Percentiles rank a stretch among this genome's conserved stretches.
Conservation (phyloP, 177 flowering plant genomes). For the Tripterygium wilfordii region DNA sequence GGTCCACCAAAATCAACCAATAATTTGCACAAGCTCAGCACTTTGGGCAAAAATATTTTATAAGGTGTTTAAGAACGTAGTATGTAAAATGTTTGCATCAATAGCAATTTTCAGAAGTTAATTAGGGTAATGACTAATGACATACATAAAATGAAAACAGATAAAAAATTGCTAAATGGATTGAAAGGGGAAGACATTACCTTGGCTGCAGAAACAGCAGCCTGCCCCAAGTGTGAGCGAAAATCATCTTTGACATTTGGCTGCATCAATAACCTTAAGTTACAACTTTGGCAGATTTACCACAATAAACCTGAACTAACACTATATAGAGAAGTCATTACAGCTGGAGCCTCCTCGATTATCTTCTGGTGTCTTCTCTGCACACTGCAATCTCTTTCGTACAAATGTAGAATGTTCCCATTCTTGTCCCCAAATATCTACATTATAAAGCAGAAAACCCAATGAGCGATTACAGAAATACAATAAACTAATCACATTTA, state of each 20-base stretch:
- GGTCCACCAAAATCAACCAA: too few relatives aligned
- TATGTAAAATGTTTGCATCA: background rate
- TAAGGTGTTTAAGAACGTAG: too few relatives aligned
- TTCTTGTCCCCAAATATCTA: slow-evolving; percentile 94
- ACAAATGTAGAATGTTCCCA: slow-evolving; percentile 75
- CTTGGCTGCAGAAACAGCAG: slow-evolving; percentile 99
- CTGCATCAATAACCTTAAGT: slow-evolving; percentile 49
- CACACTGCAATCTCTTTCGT: slow-evolving; percentile 98
- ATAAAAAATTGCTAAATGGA: background rate
- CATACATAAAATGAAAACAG: background rate
- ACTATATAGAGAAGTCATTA: slow-evolving; percentile 28
- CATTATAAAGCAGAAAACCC: slow-evolving; percentile 4
- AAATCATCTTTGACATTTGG: slow-evolving; percentile 70
- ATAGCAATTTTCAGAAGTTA: too few relatives aligned
- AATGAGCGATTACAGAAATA: background rate
- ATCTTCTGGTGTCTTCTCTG: slow-evolving; percentile 99
- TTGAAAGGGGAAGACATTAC: slow-evolving; percentile 24
- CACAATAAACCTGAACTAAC: slow-evolving; percentile 9
- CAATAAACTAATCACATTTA: background rate
- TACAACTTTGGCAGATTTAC: slow-evolving; percentile 13
- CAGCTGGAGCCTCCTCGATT: slow-evolving; percentile 99
- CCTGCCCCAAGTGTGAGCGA: slow-evolving; percentile 81
- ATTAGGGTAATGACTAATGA: background rate
- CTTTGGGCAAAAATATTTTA: too few relatives aligned
- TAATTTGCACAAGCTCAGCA: too few relatives aligned